phyloP scores from a whole-genome alignment of 352 stramenopile genomes.

The Plasmopara muralis region DNA sequence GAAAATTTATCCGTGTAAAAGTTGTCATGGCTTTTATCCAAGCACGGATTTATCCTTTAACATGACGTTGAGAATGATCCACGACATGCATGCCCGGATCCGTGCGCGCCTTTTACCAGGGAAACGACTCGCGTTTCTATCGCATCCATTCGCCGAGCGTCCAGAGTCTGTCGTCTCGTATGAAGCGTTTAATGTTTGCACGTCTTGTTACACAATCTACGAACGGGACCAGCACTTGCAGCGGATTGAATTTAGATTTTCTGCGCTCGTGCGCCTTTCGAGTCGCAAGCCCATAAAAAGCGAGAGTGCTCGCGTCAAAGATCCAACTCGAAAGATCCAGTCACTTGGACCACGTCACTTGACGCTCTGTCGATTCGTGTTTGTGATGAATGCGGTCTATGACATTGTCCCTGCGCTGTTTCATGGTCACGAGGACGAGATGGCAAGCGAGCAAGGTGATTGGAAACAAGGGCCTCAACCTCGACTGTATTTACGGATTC shows the following conservation, averaged over 20 bases:
- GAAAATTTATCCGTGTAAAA: slow-evolving; percentile 76
- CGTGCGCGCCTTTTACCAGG: slow-evolving; percentile 44
- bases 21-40: slow-evolving; percentile 62
- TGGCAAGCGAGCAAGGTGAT: slow-evolving; percentile 20
- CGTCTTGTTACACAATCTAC: slow-evolving; percentile 80
- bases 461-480: slow-evolving; percentile 27
- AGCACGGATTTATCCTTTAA: slow-evolving; percentile 78
- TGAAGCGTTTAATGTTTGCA: slow-evolving; percentile 81
- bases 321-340: slow-evolving; percentile 29
- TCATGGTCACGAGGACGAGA: slow-evolving; percentile 42
- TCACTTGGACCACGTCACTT: slow-evolving; percentile 52
- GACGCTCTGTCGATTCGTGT: slow-evolving; percentile 67
- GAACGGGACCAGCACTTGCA: slow-evolving; percentile 76
- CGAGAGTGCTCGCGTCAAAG: slow-evolving; percentile 47
- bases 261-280: slow-evolving; percentile 36
- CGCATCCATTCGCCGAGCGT: slow-evolving; percentile 34
- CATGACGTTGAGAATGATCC: slow-evolving; percentile 86
- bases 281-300: slow-evolving; percentile 26
- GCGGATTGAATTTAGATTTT: slow-evolving; percentile 60
- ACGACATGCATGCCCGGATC: slow-evolving; percentile 68
- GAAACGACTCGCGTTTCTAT: slow-evolving; percentile 45
- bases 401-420: slow-evolving; percentile 73
- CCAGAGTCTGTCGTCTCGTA: slow-evolving; percentile 60
- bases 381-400: slow-evolving; percentile 79
- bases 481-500: slow-evolving; percentile 64